These are phyloP conservation scores for Vaccinium darrowii DNA, from an alignment of 148 eudicot genomes.

Conservation along the genomic window DNA sequence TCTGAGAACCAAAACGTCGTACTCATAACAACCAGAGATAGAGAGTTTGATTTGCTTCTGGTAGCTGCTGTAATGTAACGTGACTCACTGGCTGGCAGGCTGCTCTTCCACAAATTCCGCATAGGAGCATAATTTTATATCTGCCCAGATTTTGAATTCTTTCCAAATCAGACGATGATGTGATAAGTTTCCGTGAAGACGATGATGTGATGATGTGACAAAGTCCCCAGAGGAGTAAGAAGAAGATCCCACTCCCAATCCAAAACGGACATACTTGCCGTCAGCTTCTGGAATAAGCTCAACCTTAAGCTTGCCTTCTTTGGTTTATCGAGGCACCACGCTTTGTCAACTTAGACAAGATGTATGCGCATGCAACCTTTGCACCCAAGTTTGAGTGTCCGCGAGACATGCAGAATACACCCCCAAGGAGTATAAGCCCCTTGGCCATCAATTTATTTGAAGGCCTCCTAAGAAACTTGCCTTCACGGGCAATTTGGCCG, in stretches of 20 bases:
- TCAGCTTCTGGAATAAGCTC: slow-evolving; percentile 19
- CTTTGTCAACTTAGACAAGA: slow-evolving; percentile 61
- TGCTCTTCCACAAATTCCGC: background rate
- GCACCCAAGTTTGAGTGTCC: slow-evolving; percentile 67
- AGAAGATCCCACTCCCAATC: background rate
- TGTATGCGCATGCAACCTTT: slow-evolving; percentile 67
- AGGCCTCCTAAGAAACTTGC: slow-evolving; percentile 39
- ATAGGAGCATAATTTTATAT: background rate
- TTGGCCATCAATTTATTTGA: slow-evolving; percentile 65
- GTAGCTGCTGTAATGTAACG: background rate
- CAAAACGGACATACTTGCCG: background rate
- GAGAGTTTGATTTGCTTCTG: background rate
- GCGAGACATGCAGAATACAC: slow-evolving; percentile 67
- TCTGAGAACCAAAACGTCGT: background rate
- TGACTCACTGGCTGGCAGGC: background rate
- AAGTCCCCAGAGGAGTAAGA: background rate
- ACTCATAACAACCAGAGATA: background rate
- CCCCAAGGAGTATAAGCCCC: slow-evolving; percentile 69
- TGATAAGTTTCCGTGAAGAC: background rate
- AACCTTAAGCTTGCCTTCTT: slow-evolving; percentile 23
- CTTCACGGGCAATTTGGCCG: slow-evolving; percentile 15
- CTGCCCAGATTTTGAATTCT: background rate
- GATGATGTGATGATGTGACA: no score
- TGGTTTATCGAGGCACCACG: slow-evolving; percentile 33
- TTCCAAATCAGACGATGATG: background rate